Base-by-base conservation (phyloP, 495 filamentous ascomycete genomes). In the Penicillium desertorum region DNA sequence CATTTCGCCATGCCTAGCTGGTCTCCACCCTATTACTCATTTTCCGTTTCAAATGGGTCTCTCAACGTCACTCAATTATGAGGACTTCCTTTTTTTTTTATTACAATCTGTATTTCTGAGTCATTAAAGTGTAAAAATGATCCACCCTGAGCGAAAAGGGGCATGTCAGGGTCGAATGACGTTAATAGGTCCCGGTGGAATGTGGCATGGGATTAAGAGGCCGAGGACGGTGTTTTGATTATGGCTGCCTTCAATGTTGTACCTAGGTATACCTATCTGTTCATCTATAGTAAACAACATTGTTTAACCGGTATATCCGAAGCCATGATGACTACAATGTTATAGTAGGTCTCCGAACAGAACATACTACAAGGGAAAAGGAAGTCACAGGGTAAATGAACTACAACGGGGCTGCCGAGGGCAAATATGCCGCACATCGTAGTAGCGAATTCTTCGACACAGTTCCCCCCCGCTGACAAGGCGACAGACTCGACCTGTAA, bases 21-120 rank as follows among this genome's bases (percentile, higher is more conserved):
- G 53, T 55, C 53, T 39, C 53, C 53, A 55, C 53, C 23, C 0
- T 11, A 47, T 55, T 55, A 55, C 43, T 55, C 43, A 55, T 55
- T 23, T 20, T n/a, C 22, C 27, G 51, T 53, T 42, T 53, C 32
- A 17, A 29, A 45, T 12, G 43, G 32, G 32, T 41, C 20, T 46
- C 22, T 19, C 53, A 55, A 55, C 53, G 53, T 55, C 53, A 55
- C 44, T 29, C 19, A 20, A 46, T n/a, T 10, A 29, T 34, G 30
- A 47, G 30, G 48, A 23, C 12, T 23, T 8, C 4, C 5, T 32
- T n/a, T 23, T 29, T 11, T 55, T 46, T 23, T 10, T 2, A 53
- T 42, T 43, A 52, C 27, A 16, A 14, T 44, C 42, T 20, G 46
- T 34, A 23, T 50, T 23, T 36, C n/a, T 22, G 25, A 19, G 27